Percentiles rank a stretch among this genome's conserved stretches.
phyloP scores from a whole-genome alignment of 108 stramenopile species.

The Pseudonitzschia delicatissima region DNA sequence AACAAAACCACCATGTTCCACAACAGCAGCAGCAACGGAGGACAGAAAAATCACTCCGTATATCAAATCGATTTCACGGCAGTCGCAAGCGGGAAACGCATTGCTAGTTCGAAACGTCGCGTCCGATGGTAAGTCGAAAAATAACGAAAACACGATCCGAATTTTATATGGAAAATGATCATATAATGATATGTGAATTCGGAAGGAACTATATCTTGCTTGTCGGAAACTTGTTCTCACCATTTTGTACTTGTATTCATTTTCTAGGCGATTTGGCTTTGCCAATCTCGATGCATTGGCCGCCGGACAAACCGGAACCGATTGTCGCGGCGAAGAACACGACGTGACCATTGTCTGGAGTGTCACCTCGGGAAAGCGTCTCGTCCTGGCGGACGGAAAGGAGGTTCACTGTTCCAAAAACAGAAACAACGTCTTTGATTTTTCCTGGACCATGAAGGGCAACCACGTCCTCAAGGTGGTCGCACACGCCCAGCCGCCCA shows the following conservation, averaged over 20 bases:
- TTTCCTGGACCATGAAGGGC: conserved; percentile 81
- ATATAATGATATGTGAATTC: not conserved
- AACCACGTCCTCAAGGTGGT: conserved; percentile 88
- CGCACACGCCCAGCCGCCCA: conserved; percentile 82
- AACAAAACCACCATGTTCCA: conserved; percentile 4
- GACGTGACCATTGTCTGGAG: conserved; percentile 87
- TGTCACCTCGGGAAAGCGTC: conserved; percentile 80
- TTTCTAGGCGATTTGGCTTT: conserved; percentile 84
- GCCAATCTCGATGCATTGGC: conserved; percentile 81
- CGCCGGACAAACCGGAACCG: conserved; percentile 79
- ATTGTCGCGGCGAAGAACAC: conserved; percentile 89
- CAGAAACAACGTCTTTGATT: conserved; percentile 73
- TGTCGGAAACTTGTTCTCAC: not conserved
- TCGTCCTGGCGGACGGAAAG: conserved; percentile 74
- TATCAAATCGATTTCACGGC: conserved; percentile 92
- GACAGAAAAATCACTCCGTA: conserved; percentile 10
- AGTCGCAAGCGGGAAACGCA: conserved; percentile 79
- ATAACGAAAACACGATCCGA: not conserved
- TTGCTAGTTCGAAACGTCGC: conserved; percentile 83
- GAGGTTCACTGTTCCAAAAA: conserved; percentile 73
- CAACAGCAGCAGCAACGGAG: not conserved
- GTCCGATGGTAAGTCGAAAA: conserved; percentile 82
- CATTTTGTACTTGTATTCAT: not conserved
- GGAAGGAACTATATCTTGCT: not conserved
- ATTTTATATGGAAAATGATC: not conserved